phyloP scores from a whole-genome alignment of 768 basidiomycete species.

The Rhizopogon roseolus region DNA sequence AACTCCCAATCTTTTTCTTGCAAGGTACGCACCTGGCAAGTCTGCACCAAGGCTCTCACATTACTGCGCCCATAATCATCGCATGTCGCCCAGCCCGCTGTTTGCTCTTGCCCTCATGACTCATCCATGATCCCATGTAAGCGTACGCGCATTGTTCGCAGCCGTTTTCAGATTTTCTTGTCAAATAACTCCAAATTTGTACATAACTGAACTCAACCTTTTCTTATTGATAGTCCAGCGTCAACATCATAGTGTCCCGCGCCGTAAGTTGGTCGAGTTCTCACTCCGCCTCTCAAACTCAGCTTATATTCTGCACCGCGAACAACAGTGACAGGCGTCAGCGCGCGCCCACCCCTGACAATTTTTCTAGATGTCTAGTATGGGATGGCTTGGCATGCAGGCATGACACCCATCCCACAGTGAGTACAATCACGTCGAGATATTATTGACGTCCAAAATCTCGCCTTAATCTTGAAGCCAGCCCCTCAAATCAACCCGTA shows the following conservation, averaged over 20 bases:
- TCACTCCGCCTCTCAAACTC: background rate
- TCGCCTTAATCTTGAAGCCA: background rate
- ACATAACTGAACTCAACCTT: background rate
- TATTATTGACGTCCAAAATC: background rate
- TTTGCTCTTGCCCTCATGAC: background rate
- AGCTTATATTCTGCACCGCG: background rate
- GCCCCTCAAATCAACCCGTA: background rate
- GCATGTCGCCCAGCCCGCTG: too few species aligned
- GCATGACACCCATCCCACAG: conserved; percentile 4
- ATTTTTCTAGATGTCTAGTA: background rate
- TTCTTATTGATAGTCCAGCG: background rate
- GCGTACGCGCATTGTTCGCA: background rate
- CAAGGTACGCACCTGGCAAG: background rate
- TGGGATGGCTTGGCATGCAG: background rate
- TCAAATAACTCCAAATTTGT: background rate
- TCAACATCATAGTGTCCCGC: conserved; percentile 9
- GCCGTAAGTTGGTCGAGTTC: conserved; percentile 2
- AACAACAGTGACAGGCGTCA: background rate
- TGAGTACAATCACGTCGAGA: background rate
- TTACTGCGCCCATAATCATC: too few species aligned
- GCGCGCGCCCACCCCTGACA: background rate
- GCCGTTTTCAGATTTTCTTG: background rate
- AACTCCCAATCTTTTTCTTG: background rate
- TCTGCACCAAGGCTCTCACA: background rate
- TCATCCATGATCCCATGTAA: background rate